A percentile compares a stretch with the other conserved stretches of the same genome.
Conservation (phyloP, 148 eudicot genomes). For the Chenopodium berlandieri region DNA sequence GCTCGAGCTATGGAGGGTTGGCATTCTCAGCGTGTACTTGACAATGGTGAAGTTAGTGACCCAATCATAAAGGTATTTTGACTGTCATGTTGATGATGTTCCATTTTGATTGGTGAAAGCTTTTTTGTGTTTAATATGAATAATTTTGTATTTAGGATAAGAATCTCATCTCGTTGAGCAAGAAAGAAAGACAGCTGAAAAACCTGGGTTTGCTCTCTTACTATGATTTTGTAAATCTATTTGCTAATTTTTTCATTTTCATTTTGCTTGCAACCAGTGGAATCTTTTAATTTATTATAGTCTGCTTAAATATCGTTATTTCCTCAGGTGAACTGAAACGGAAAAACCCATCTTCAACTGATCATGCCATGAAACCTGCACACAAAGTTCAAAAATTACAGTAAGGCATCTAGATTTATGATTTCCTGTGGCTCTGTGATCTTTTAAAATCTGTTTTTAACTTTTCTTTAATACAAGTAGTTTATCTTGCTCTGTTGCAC, state of each 20-base stretch:
- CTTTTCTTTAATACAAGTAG: not conserved
- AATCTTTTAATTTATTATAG: not conserved
- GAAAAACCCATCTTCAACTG: constrained; percentile 57
- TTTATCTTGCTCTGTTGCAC: not conserved
- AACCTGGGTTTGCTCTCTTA: constrained; percentile 51
- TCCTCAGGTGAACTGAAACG: constrained; percentile 70
- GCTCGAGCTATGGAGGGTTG: constrained; percentile 98
- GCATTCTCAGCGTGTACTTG: constrained; percentile 81
- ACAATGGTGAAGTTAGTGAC: constrained; percentile 91
- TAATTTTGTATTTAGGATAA: constrained; percentile 55
- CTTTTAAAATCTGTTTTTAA: not conserved
- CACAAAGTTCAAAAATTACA: constrained; percentile 49
- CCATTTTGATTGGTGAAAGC: not conserved
- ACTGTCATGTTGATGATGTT: constrained; percentile 5
- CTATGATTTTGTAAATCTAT: not conserved
- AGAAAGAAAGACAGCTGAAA: constrained; percentile 75
- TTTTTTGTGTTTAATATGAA: not conserved
- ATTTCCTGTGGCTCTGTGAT: no score
- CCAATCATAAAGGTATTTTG: constrained; percentile 51
- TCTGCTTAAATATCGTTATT: not conserved
- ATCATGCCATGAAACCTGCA: constrained; percentile 48
- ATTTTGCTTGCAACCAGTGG: not conserved
- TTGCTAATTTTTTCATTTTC: not conserved
- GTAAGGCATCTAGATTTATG: constrained; percentile 39
- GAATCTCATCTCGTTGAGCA: constrained; percentile 43